Conservation (phyloP, 345 rosid genomes). For the Abelmoschus esculentus region DNA sequence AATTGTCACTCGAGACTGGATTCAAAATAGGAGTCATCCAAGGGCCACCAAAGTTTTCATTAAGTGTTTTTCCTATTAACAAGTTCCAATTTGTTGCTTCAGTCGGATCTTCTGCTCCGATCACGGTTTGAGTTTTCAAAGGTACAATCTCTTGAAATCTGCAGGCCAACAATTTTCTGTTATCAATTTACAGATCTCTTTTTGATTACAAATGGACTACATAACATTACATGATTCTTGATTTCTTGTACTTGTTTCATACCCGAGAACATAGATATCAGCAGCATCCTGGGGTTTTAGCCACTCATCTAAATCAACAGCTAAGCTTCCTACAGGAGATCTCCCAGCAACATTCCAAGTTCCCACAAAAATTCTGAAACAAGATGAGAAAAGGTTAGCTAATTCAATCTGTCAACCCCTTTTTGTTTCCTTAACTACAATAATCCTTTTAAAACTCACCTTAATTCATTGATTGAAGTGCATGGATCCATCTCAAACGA, state of each 20-base stretch:
- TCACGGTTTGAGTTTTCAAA: constrained; percentile 38
- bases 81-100: constrained; percentile 63
- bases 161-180: constrained; percentile 6
- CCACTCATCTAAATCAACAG: constrained; percentile 66
- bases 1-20: constrained; percentile 34
- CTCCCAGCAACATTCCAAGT: constrained; percentile 78
- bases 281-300: constrained; percentile 59
- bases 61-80: constrained; percentile 51
- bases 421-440: not conserved
- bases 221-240: not conserved
- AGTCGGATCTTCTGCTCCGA: constrained; percentile 52
- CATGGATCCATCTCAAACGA: constrained; percentile 37
- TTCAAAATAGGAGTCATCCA: constrained; percentile 42
- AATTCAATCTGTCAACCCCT: not conserved
- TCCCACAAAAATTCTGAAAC: constrained; percentile 57
- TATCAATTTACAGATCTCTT: not conserved
- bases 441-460: constrained; percentile 20
- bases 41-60: constrained; percentile 36
- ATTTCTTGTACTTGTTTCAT: constrained; percentile 6
- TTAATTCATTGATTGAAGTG: constrained; percentile 36
- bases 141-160: constrained; percentile 71
- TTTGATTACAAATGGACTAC: not conserved
- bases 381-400: not conserved
- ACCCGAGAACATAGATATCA: constrained; percentile 68
- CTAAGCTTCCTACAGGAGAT: constrained; percentile 58